Evolutionary conservation across 371 early-diverging fungal species (phyloP).

Genomic region (Syncephalastrum sp.): DNA sequence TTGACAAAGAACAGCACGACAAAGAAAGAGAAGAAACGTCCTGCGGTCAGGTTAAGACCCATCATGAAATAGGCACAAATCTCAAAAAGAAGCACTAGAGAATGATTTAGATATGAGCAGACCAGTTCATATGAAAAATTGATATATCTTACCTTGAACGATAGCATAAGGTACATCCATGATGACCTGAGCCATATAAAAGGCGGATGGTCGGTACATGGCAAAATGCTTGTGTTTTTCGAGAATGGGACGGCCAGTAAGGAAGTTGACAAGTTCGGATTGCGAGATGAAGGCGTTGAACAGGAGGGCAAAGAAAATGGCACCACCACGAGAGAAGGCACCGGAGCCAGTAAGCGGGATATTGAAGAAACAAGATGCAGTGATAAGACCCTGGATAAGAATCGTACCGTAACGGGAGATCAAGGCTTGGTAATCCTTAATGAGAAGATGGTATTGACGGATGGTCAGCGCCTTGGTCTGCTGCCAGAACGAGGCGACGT

Average conservation of each 20-base stretch:
- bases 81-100: slow-evolving; percentile 23
- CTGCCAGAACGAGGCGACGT: slow-evolving; percentile 59
- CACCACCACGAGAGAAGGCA: slow-evolving; percentile 75
- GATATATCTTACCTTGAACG: slow-evolving; percentile 33
- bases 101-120: slow-evolving; percentile 1
- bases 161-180: slow-evolving; percentile 37
- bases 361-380: slow-evolving; percentile 63
- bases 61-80: slow-evolving; percentile 50
- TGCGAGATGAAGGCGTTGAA: slow-evolving; percentile 54
- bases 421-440: slow-evolving; percentile 48
- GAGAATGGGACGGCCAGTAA: slow-evolving; percentile 58
- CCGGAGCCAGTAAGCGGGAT: slow-evolving; percentile 48
- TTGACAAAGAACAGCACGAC: slow-evolving; percentile 38
- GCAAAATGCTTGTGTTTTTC: slow-evolving; percentile 71
- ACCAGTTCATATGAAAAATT: too few species aligned
- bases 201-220: slow-evolving; percentile 63
- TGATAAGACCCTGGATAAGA: slow-evolving; percentile 62
- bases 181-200: slow-evolving; percentile 57
- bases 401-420: slow-evolving; percentile 59
- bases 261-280: slow-evolving; percentile 47
- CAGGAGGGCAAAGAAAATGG: slow-evolving; percentile 57
- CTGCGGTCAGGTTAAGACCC: slow-evolving; percentile 45
- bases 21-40: slow-evolving; percentile 51
- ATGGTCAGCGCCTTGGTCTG: slow-evolving; percentile 60
- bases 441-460: slow-evolving; percentile 60